Conservation (phyloP, 495 filamentous ascomycete genomes). For the Daldinia vernicosa region DNA sequence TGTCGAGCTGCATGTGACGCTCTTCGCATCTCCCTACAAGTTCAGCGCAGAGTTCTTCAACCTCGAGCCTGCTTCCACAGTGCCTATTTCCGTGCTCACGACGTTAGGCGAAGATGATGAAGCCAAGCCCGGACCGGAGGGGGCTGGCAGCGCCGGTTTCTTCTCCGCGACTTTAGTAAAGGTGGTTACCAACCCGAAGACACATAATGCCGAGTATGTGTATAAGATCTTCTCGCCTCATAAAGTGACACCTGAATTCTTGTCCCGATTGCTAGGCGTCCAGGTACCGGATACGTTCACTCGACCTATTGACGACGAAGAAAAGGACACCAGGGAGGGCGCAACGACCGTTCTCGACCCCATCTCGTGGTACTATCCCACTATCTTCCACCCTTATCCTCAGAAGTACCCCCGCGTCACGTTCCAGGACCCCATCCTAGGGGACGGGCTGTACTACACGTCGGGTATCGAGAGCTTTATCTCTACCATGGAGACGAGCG, state of each 20-base stretch:
- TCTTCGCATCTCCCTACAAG: conserved; percentile 78
- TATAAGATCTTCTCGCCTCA: conserved; percentile 96
- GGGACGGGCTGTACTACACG: conserved; percentile 82
- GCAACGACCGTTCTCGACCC: conserved; percentile 48
- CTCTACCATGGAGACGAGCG: conserved; percentile 97
- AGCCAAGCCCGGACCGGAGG: conserved; percentile 54
- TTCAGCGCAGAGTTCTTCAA: conserved; percentile 77
- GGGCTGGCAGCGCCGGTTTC: conserved; percentile 77
- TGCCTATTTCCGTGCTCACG: conserved; percentile 81
- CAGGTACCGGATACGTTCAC: conserved; percentile 52
- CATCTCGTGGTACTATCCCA: conserved; percentile 79
- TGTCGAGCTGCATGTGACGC: conserved; percentile 83
- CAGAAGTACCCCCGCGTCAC: conserved; percentile 82
- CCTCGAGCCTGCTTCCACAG: conserved; percentile 57
- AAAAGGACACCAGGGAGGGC: conserved; percentile 1
- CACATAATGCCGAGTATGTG: conserved; percentile 71
- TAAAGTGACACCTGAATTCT: conserved; percentile 68
- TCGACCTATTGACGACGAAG: not conserved
- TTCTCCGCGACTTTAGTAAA: conserved; percentile 86
- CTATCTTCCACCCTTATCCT: conserved; percentile 84
- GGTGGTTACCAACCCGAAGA: conserved; percentile 65
- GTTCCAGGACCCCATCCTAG: conserved; percentile 83
- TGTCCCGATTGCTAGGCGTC: conserved; percentile 63
- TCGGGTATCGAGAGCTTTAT: conserved; percentile 95
- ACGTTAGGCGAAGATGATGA: conserved; percentile 72